Evolutionary conservation across 768 basidiomycete genomes (phyloP), one percentile per base, ranked within the genome.

Genomic region (Epithele typhae): DNA sequence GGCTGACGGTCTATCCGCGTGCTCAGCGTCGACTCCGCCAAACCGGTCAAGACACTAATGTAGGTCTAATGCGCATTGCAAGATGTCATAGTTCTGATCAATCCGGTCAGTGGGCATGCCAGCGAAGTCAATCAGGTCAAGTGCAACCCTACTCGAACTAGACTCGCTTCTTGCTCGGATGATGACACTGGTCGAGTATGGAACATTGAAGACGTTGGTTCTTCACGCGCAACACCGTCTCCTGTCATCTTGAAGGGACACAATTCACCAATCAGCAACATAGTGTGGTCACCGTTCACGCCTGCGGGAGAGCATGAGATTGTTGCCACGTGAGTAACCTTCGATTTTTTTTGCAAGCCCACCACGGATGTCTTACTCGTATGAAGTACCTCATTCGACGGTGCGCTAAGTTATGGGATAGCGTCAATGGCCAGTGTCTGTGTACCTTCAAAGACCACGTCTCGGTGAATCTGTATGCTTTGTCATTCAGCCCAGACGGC

Each of bases 351-450:
- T n/a, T n/a, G n/a, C n/a, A n/a, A n/a, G n/a, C n/a, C n/a, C n/a
- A n/a, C n/a, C n/a, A n/a, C n/a, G n/a, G n/a, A n/a, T n/a, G n/a
- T n/a, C n/a, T n/a, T n/a, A n/a, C n/a, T n/a, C n/a, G n/a, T n/a
- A n/a, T n/a, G n/a, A 54, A 92, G 87, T 7, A 78, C 83, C 9
- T 89, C 89, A 4, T 91, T 91, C 58, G 92, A 95, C 59, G 70
- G 72, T 12, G 87, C 89, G 78, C 86, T 4, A 79, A 88, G 34
- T 54, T 95, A 24, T 95, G 92, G 92, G 85, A 93, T 63, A 78
- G 82, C 3, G 74, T 76, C 37, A 84, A 84, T 0, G 90, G 90
- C 23, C 74, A 79, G 36, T 93, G 91, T 60, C 62, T 90, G 25
- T 74, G 80, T 50, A 71, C 81, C 17, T 84, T 95, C 58, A 63